These are phyloP conservation scores for Talaromyces sp. DNA, from an alignment of 2,329 filamentous ascomycete genomes.

Conservation along the genomic window DNA sequence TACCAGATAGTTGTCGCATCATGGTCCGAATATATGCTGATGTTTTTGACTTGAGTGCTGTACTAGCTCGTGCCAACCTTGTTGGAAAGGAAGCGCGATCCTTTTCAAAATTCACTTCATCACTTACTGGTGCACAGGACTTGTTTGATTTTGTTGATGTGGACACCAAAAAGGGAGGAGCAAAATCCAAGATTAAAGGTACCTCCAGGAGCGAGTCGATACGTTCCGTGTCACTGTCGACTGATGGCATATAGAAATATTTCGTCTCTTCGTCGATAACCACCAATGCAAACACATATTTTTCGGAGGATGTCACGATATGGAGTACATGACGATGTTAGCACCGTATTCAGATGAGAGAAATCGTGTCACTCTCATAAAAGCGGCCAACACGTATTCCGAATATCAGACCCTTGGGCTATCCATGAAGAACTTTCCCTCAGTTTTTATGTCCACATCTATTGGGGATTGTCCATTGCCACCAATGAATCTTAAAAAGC, in stretches of 20 bases:
- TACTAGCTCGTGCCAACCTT: background rate
- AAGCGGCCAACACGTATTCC: background rate
- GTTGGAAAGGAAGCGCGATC: background rate
- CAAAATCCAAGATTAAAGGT: background rate
- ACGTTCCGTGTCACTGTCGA: background rate
- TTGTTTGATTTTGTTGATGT: constrained; percentile 1
- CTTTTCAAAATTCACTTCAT: background rate
- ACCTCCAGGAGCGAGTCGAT: background rate
- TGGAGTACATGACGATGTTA: constrained; percentile 56
- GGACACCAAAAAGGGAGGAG: background rate
- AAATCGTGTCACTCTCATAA: background rate
- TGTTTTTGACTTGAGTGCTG: background rate
- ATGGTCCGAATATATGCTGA: background rate
- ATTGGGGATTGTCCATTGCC: background rate
- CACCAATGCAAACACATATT: constrained; percentile 63
- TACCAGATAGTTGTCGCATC: background rate
- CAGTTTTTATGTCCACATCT: background rate
- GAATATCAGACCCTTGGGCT: background rate
- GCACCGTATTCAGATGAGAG: background rate
- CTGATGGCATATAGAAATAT: constrained; percentile 28
- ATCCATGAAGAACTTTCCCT: background rate
- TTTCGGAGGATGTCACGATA: constrained; percentile 62
- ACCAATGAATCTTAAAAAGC: background rate
- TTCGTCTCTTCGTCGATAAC: constrained; percentile 54
- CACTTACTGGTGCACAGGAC: background rate